Conservation (phyloP, 2,329 filamentous ascomycete genomes). For the Nigrograna mackinnonii region DNA sequence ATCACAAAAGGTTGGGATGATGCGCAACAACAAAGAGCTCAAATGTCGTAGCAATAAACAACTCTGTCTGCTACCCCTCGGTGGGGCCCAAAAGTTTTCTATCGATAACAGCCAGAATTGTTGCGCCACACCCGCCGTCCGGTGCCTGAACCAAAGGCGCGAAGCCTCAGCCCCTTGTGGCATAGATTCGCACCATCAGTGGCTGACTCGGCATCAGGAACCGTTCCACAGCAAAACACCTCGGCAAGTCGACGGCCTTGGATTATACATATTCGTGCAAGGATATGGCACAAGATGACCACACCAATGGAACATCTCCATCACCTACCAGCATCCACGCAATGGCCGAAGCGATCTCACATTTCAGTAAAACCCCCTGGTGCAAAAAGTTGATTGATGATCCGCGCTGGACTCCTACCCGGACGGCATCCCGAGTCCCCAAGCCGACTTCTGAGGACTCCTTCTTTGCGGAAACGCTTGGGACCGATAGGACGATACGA, state of each 20-base stretch:
- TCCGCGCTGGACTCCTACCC: conserved; percentile 44
- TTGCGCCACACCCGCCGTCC: too few relatives aligned
- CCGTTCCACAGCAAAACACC: not conserved
- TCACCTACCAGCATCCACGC: conserved; percentile 2
- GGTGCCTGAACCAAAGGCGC: too few relatives aligned
- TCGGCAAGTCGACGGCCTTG: not conserved
- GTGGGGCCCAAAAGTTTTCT: too few relatives aligned
- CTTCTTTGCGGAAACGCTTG: conserved; percentile 58
- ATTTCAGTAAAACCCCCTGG: conserved; percentile 51
- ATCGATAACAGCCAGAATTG: too few relatives aligned
- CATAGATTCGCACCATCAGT: too few relatives aligned
- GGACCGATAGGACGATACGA: conserved; percentile 54
- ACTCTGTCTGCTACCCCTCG: too few relatives aligned
- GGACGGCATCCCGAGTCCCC: conserved; percentile 34
- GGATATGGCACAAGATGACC: too few relatives aligned
- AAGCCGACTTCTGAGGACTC: conserved; percentile 51
- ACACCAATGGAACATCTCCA: too few relatives aligned
- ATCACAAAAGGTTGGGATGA: too few relatives aligned
- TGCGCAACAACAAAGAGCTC: too few relatives aligned
- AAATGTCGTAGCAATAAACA: too few relatives aligned
- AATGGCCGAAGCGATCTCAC: conserved; percentile 25
- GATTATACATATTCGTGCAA: not conserved
- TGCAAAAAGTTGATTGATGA: conserved; percentile 49
- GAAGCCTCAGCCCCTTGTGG: too few relatives aligned
- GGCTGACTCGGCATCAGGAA: conserved; percentile 2